Base-by-base conservation (phyloP, 2,329 filamentous ascomycete species). In the Cercospora berteroae region DNA sequence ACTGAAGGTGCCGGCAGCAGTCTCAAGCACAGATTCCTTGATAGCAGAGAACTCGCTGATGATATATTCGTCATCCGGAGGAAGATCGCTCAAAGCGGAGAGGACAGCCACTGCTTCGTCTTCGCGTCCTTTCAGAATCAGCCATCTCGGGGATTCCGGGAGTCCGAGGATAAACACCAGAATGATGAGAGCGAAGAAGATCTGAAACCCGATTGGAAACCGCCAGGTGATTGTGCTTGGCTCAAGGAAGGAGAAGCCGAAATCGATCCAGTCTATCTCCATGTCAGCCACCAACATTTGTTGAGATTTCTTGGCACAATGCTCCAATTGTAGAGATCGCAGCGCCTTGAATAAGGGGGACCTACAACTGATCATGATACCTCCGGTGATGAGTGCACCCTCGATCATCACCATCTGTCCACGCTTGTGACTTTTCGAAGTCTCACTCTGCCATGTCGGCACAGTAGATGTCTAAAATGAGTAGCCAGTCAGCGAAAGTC, bases 161-260 rank as follows among this genome's bases (percentile, higher is more conserved):
- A 83, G 70, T 64, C 74, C 79, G 48, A 76, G 77, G 77, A 84
- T 83, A 56, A 79, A 77, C 42, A 79, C 60, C 39, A 80, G 73
- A 39, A 83, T 78, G 55, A 85, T 73, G 10, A 84, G 20, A 48
- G 80, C 84, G 70, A 85, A 85, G 64, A 85, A 70, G 57, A 83
- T 78, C 74, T 86, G 84, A 77, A 86, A 85, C 7, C 82, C 83
- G 56, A 85, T 84, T 2, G 84, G 84, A 75, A 85, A 84, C 39
- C 84, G 80, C 84, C 84, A 86, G 13, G 77, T 76, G 8, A 82
- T 71, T 8, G 79, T 78, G 60, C 79, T 77, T 16, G 67, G 61
- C 2, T 74, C 71, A 36, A 69, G 59, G 67, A 80, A 81, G 25
- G 76, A 77, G 23, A 79, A 81, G 62, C 83, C 83, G 60, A 80